A percentile compares a stretch with the other conserved stretches of the same genome.
Evolutionary conservation across 2,329 filamentous ascomycete species (phyloP).

Genomic region (Cladophialophora immunda): DNA sequence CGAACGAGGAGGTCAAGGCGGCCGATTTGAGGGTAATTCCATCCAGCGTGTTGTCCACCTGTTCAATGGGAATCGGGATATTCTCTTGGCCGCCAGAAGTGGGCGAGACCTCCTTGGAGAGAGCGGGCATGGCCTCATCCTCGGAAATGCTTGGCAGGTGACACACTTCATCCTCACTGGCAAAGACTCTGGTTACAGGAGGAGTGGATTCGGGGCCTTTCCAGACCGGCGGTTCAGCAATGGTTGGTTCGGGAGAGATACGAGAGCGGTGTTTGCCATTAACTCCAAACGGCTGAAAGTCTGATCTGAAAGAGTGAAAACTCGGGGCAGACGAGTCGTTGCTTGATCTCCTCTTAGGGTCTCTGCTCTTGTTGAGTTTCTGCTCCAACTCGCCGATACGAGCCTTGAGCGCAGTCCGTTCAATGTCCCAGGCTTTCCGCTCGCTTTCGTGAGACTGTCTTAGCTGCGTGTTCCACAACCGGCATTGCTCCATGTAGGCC

Average conservation of each 20-base stretch:
- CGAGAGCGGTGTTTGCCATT: slow-evolving; percentile 25
- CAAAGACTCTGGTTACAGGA: slow-evolving; percentile 55
- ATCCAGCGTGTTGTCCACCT: slow-evolving; percentile 56
- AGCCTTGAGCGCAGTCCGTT: slow-evolving; percentile 51
- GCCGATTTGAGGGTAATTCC: slow-evolving; percentile 58
- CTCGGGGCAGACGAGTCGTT: slow-evolving; percentile 38
- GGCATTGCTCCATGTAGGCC: slow-evolving; percentile 54
- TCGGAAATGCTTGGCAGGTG: slow-evolving; percentile 46
- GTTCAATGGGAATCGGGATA: slow-evolving; percentile 53
- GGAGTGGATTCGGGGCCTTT: slow-evolving; percentile 52
- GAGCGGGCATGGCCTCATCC: slow-evolving; percentile 48
- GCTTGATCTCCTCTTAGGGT: slow-evolving; percentile 39
- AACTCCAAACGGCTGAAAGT: slow-evolving; percentile 23
- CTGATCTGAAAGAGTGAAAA: slow-evolving; percentile 37
- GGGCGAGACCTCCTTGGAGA: slow-evolving; percentile 47
- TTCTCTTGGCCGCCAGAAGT: slow-evolving; percentile 38
- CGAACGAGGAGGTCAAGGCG: slow-evolving; percentile 53
- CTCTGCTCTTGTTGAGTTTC: slow-evolving; percentile 41
- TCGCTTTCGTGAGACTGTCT: slow-evolving; percentile 53
- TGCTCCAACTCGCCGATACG: slow-evolving; percentile 54
- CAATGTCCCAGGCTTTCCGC: slow-evolving; percentile 54
- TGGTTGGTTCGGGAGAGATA: slow-evolving; percentile 28
- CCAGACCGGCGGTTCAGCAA: slow-evolving; percentile 49
- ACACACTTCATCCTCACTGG: slow-evolving; percentile 43
- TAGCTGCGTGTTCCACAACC: slow-evolving; percentile 52